phyloP scores from a whole-genome alignment of 768 basidiomycete genomes.

The Chlorophyllum brunneum region DNA sequence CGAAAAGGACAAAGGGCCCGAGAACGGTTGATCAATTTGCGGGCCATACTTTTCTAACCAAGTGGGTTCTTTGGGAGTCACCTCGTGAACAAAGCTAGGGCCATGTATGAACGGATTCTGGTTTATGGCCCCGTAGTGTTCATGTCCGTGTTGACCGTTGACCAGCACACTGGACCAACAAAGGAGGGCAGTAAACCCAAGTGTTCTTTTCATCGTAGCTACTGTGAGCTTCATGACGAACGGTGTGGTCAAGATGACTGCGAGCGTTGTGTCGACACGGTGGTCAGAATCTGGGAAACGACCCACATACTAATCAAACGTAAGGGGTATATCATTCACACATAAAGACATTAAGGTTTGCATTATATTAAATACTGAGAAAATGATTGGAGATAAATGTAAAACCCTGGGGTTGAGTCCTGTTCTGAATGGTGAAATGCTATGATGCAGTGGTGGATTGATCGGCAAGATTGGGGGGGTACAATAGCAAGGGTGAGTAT shows the following conservation, averaged over 20 bases:
- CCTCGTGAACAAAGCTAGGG: not conserved
- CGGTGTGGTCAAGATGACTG: no score
- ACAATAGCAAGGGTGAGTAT: not conserved
- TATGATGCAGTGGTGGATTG: not conserved
- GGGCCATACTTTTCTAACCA: slow-evolving; percentile 76
- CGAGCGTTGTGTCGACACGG: no score
- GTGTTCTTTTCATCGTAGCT: not conserved
- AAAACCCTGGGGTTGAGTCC: no score
- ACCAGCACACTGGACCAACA: not conserved
- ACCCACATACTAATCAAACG: no score
- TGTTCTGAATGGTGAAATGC: no score
- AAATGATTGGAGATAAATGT: no score
- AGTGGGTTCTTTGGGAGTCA: slow-evolving; percentile 23
- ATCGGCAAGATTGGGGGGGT: no score
- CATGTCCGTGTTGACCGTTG: not conserved
- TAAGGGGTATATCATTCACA: no score
- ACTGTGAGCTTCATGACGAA: no score
- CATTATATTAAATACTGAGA: no score
- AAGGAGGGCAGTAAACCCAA: not conserved
- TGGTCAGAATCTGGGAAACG: no score
- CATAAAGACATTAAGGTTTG: no score
- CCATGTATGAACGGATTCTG: slow-evolving; percentile 12
- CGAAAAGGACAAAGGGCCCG: slow-evolving; percentile 80
- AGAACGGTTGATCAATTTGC: slow-evolving; percentile 71
- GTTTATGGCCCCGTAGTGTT: not conserved